A percentile compares a stretch with the other conserved stretches of the same genome.
phyloP scores from a whole-genome alignment of 768 basidiomycete species.

The Tulasnella sp. region DNA sequence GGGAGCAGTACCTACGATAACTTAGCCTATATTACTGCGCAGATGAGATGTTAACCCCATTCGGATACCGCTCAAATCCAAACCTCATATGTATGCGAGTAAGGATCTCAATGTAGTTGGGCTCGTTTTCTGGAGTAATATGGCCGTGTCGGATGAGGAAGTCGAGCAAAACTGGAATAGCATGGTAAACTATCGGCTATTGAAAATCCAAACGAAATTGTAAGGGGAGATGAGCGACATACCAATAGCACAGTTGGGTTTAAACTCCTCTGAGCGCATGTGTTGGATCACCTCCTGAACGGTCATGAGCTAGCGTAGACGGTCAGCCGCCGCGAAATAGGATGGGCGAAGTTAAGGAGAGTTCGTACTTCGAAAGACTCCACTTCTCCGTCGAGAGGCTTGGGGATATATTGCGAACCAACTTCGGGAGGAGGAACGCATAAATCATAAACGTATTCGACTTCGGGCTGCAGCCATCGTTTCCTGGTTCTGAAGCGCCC shows the following conservation, averaged over 20 bases:
- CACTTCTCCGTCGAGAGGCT: slow-evolving; percentile 87
- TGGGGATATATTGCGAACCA: slow-evolving; percentile 47
- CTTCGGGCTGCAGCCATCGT: slow-evolving; percentile 84
- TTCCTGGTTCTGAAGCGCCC: slow-evolving; percentile 45
- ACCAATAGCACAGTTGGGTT: slow-evolving; percentile 89
- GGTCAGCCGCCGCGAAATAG: neutral
- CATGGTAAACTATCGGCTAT: neutral
- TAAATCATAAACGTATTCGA: slow-evolving; percentile 85
- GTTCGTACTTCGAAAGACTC: slow-evolving; percentile 78
- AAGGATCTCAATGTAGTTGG: slow-evolving; percentile 70
- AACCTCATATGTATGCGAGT: slow-evolving; percentile 71
- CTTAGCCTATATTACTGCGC: neutral
- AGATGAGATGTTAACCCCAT: neutral
- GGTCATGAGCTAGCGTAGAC: slow-evolving; percentile 53
- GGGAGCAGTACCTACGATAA: neutral
- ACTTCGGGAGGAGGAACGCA: slow-evolving; percentile 53
- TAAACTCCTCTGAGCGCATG: slow-evolving; percentile 74
- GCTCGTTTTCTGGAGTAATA: slow-evolving; percentile 84
- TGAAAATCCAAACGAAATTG: slow-evolving; percentile 12
- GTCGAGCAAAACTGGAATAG: slow-evolving; percentile 68
- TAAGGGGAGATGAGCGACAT: slow-evolving; percentile 32
- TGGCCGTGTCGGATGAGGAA: slow-evolving; percentile 82
- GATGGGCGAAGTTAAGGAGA: neutral
- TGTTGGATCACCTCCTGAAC: slow-evolving; percentile 57
- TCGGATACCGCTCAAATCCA: slow-evolving; percentile 32